These are phyloP conservation scores for Colletotrichum aenigma DNA, from an alignment of 2,329 filamentous ascomycete species.

Conservation along the genomic window DNA sequence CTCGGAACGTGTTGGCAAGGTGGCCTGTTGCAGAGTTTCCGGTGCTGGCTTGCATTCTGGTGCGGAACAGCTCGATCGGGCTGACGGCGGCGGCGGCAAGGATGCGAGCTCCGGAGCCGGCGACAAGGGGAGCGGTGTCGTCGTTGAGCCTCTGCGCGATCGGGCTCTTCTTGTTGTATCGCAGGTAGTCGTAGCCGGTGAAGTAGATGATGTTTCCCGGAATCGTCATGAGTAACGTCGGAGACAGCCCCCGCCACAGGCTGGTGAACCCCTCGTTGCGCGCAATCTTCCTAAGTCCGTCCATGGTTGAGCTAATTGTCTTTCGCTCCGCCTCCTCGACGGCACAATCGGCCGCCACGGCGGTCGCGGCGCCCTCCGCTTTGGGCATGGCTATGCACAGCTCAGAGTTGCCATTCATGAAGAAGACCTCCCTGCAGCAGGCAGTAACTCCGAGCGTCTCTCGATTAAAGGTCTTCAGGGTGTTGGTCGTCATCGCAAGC, in stretches of 20 bases:
- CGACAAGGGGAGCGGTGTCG: slow-evolving; percentile 77
- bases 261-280: slow-evolving; percentile 87
- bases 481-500: slow-evolving; percentile 60
- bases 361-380: slow-evolving; percentile 49
- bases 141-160: slow-evolving; percentile 68
- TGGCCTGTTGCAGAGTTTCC: slow-evolving; percentile 66
- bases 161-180: slow-evolving; percentile 75
- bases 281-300: slow-evolving; percentile 92
- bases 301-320: slow-evolving; percentile 88
- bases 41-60: slow-evolving; percentile 82
- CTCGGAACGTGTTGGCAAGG: slow-evolving; percentile 78
- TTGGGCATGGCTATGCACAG: slow-evolving; percentile 77
- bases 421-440: slow-evolving; percentile 97
- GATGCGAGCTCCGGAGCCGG: slow-evolving; percentile 78
- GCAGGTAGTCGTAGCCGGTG: slow-evolving; percentile 94
- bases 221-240: slow-evolving; percentile 91
- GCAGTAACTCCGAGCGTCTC: slow-evolving; percentile 88
- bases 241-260: slow-evolving; percentile 92
- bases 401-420: slow-evolving; percentile 84
- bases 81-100: slow-evolving; percentile 83
- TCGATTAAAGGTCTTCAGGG: slow-evolving; percentile 72
- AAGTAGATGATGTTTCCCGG: slow-evolving; percentile 99
- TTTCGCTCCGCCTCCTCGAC: slow-evolving; percentile 85
- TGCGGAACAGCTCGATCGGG: slow-evolving; percentile 93
- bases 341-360: slow-evolving; percentile 71